Conservation (phyloP, 2,329 filamentous ascomycete species). For the Fusarium paranaense region DNA sequence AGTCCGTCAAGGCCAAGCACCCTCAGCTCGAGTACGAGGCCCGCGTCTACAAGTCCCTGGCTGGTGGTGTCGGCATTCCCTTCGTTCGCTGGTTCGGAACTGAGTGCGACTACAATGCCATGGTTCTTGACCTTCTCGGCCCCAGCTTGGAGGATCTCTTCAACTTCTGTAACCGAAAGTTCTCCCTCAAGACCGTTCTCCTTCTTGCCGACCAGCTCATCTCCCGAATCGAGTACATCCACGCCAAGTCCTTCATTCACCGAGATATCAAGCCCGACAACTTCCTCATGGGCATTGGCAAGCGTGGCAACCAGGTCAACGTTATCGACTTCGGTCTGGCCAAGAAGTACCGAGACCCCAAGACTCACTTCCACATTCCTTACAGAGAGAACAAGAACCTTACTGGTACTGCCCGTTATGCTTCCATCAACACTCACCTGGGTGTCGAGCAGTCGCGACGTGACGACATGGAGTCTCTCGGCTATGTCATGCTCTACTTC, state of each 20-base stretch:
- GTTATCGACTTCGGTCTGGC: slow-evolving; percentile 99
- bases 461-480: slow-evolving; percentile 99
- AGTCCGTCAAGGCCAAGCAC: slow-evolving; percentile 99
- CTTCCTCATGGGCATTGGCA: slow-evolving; percentile 99
- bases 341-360: slow-evolving; percentile 99
- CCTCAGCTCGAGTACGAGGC: slow-evolving; percentile 99
- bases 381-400: slow-evolving; percentile 99
- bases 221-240: slow-evolving; percentile 99
- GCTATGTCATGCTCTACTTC: slow-evolving; percentile 99
- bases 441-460: slow-evolving; percentile 99
- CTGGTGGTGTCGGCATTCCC: slow-evolving; percentile 96
- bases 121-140: slow-evolving; percentile 97
- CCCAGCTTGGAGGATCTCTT: slow-evolving; percentile 97
- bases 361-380: slow-evolving; percentile 99
- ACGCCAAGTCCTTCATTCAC: slow-evolving; percentile 99
- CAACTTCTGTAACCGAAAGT: slow-evolving; percentile 99
- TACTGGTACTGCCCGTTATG: slow-evolving; percentile 97
- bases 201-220: slow-evolving; percentile 98
- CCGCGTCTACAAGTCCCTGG: slow-evolving; percentile 89
- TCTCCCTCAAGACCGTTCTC: slow-evolving; percentile 97
- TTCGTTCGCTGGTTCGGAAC: slow-evolving; percentile 99
- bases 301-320: slow-evolving; percentile 99
- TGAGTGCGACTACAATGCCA: slow-evolving; percentile 99
- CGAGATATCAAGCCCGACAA: slow-evolving; percentile 99
- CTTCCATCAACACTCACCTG: slow-evolving; percentile 98